These are phyloP conservation scores for Pseudogymnoascus sp. DNA, from an alignment of 2,329 filamentous ascomycete genomes.

Conservation along the genomic window DNA sequence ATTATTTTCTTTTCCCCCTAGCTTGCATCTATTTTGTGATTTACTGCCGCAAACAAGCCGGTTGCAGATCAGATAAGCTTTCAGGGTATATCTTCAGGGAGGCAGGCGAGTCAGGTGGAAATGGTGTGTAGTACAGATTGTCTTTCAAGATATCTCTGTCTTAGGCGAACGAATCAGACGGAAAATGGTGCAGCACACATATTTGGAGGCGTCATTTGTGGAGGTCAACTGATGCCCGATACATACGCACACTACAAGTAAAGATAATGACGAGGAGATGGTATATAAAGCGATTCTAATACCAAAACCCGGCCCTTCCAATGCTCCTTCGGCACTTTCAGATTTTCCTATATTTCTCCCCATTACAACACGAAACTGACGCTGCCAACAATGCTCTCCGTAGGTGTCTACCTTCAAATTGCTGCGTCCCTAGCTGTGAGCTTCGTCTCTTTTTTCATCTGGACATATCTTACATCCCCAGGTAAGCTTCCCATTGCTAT, in stretches of 20 bases:
- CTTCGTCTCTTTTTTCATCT: background rate
- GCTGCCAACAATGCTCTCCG: background rate
- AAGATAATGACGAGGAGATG: background rate
- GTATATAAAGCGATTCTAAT: background rate
- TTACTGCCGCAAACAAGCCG: background rate
- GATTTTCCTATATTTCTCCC: background rate
- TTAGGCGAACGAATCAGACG: background rate
- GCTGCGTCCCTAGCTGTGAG: background rate
- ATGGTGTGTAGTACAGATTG: background rate
- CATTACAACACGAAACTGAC: background rate
- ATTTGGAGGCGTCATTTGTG: background rate
- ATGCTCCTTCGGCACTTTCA: background rate
- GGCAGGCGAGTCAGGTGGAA: background rate
- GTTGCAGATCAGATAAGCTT: background rate
- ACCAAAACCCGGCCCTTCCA: background rate
- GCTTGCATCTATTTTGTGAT: background rate
- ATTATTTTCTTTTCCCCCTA: background rate
- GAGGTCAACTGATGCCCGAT: background rate
- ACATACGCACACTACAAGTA: background rate
- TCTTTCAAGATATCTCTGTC: background rate
- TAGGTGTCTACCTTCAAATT: background rate
- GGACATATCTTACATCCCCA: background rate
- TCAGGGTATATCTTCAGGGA: background rate
- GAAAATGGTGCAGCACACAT: background rate
- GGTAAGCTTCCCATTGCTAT: background rate